Base-by-base conservation (phyloP, 371 early-diverging fungal genomes). In the Entomophthora muscae region DNA sequence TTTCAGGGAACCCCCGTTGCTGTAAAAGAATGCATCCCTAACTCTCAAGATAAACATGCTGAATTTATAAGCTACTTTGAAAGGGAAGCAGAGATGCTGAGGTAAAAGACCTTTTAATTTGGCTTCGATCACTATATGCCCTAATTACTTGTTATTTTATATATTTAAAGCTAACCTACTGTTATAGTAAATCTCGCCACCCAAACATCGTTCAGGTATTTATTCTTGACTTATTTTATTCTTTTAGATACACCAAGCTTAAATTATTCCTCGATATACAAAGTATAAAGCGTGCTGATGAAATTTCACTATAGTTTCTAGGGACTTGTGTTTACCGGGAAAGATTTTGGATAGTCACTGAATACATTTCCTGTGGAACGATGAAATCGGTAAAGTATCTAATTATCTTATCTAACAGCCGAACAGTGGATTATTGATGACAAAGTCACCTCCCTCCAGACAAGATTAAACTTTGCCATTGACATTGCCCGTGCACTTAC, bases 1-100 rank as follows among this genome's bases (percentile, higher is more conserved):
- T 24, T 57, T 26, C 17, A 75, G 66, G 81, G 80, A 2, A 81
- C 81, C 1, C 79, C 79, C n/a, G 81, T 81, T 2, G 81, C 81
- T 12, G 75, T 81, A 42, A 81, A 81, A 66, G 74, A 75, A 61
- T 79, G 72, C 60, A 66, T 78, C 59, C 67, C 58, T 26, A 57
- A 17, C 29, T 17, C 26, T 1, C 22, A 75, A n/a, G 74, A 75
- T 61, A 67, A 72, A 13, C 72, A 68, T 3, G 77, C 76, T 69
- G 78, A 81, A 59, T 63, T 63, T 52, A 68, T 75, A 65, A 81
- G 78, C 61, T 78, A 78, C 64, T 75, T 77, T 33, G 74, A 74
- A 54, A 71, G 81, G 1, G 81, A 81, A 57, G 72, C 77, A 23
- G 74, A 74, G 5, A 79, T 81, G 53, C 68, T 79, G 27, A 42